Evolutionary conservation across 768 basidiomycete species (phyloP).

Genomic region (Pleurotus cornucopiae): DNA sequence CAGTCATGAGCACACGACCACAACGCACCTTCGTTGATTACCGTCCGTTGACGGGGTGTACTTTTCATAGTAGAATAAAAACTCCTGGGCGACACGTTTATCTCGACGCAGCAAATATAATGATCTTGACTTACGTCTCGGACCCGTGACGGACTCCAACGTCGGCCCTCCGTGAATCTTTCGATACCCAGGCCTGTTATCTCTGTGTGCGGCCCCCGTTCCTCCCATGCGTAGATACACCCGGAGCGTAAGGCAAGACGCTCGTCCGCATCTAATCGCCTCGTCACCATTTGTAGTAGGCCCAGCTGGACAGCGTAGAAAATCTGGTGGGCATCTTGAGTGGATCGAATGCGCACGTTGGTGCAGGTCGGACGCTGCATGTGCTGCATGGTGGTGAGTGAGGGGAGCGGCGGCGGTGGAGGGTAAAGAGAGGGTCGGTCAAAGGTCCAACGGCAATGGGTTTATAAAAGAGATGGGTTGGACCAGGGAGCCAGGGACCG

Average conservation of each 20-base stretch:
- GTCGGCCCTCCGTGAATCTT: constrained; percentile 79
- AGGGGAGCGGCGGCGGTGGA: constrained; percentile 5
- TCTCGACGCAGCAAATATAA: constrained; percentile 2
- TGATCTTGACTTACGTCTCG: constrained; percentile 56
- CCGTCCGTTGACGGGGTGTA: constrained; percentile 46
- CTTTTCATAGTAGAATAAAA: constrained; percentile 82
- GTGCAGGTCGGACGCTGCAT: constrained; percentile 75
- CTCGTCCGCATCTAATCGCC: constrained; percentile 76
- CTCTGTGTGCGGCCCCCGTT: constrained; percentile 65
- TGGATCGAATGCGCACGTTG: constrained; percentile 71
- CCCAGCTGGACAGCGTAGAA: constrained; percentile 68
- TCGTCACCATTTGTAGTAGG: constrained; percentile 65
- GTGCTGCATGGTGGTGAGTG: constrained; percentile 15
- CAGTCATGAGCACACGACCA: neutral
- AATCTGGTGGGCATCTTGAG: constrained; percentile 76
- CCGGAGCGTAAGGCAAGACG: constrained; percentile 52
- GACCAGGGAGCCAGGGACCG: constrained; percentile 6
- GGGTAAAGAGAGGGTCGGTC: neutral
- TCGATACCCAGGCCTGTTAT: constrained; percentile 80
- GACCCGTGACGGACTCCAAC: constrained; percentile 82
- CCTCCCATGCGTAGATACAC: constrained; percentile 69
- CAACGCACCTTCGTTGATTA: constrained; percentile 35
- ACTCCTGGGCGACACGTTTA: constrained; percentile 47
- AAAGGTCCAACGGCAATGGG: neutral
- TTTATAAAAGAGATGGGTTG: constrained; percentile 7